Conservation (phyloP, 1,139 yeast species). For the Martiniozyma asiatica region DNA sequence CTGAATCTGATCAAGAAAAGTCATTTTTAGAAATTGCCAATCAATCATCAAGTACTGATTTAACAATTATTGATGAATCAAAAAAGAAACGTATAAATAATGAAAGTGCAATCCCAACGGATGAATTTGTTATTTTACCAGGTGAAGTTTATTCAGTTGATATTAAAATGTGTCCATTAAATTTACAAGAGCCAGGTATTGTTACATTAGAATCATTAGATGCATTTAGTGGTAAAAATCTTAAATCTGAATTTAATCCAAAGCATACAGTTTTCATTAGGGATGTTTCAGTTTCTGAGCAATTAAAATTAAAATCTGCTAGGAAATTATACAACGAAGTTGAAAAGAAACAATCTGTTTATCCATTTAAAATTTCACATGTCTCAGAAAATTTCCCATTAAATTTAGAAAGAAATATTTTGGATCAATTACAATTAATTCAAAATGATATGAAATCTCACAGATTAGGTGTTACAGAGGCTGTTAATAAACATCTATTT, state of each 20-base stretch:
- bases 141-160: conserved; percentile 88
- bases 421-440: conserved; percentile 31
- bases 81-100: conserved; percentile 20
- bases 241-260: conserved; percentile 40
- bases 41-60: conserved; percentile 26
- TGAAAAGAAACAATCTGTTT: conserved; percentile 70
- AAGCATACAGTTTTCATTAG: conserved; percentile 71
- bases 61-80: conserved; percentile 26
- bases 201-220: conserved; percentile 57
- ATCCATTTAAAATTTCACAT: conserved; percentile 77
- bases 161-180: conserved; percentile 63
- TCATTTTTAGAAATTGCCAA: conserved; percentile 32
- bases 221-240: conserved; percentile 49
- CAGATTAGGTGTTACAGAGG: conserved; percentile 72
- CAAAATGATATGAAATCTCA: conserved; percentile 43
- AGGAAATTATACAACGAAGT: conserved; percentile 59
- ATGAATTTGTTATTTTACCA: conserved; percentile 56
- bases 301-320: conserved; percentile 62
- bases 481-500: conserved; percentile 69
- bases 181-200: conserved; percentile 41
- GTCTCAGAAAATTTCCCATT: conserved; percentile 51
- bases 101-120: conserved; percentile 54
- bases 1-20: conserved; percentile 69
- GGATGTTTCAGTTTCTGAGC: conserved; percentile 69
- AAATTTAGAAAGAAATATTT: conserved; percentile 20